phyloP scores from a whole-genome alignment of 208 protist species.

The Crithidia expoeki region DNA sequence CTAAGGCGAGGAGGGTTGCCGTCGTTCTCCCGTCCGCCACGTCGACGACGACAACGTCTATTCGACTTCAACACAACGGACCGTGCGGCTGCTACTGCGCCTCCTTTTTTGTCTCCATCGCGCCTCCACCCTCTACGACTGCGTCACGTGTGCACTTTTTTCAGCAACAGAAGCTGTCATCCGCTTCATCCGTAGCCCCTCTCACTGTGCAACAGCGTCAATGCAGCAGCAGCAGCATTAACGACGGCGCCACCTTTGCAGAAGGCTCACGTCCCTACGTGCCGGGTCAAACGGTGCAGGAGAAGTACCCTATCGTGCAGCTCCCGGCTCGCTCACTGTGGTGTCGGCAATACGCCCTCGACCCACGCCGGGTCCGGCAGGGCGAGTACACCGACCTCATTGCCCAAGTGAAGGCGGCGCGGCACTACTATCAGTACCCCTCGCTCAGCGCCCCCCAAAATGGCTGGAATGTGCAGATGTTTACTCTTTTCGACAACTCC shows the following conservation, averaged over 20 bases:
- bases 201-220: background rate
- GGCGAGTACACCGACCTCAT: constrained; percentile 79
- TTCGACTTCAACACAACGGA: too few species aligned
- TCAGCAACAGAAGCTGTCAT: background rate
- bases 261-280: constrained; percentile 19
- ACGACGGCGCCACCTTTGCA: constrained; percentile 10
- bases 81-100: too few species aligned
- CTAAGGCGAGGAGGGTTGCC: too few species aligned
- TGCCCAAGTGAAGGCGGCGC: constrained; percentile 54
- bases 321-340: constrained; percentile 84
- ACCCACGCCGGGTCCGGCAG: constrained; percentile 28
- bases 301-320: constrained; percentile 78
- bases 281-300: constrained; percentile 23
- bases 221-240: constrained; percentile 26
- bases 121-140: background rate
- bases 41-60: too few species aligned
- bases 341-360: constrained; percentile 67
- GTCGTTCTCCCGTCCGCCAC: too few species aligned
- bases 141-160: background rate
- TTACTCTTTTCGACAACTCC: constrained; percentile 80
- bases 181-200: background rate
- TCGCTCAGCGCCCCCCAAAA: constrained; percentile 86
- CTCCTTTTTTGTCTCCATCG: constrained; percentile 5
- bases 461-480: constrained; percentile 91
- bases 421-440: constrained; percentile 89